phyloP scores from a whole-genome alignment of 345 rosid genomes.

The Eucalyptus cloeziana region DNA sequence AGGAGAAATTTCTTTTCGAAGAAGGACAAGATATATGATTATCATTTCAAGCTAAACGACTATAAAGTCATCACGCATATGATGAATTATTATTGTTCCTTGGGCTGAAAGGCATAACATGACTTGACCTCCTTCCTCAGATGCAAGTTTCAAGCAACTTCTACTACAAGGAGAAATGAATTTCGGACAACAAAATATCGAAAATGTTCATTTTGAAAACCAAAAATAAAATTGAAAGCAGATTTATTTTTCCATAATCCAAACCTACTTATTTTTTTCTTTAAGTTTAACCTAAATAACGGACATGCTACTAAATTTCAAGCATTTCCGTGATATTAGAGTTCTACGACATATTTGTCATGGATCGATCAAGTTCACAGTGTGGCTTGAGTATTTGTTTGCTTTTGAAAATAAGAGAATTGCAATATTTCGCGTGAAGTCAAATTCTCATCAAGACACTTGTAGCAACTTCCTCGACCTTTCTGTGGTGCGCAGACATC shows the following conservation, averaged over 20 bases:
- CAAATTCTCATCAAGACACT: not conserved
- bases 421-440: not conserved
- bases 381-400: not conserved
- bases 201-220: not conserved
- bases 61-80: not conserved
- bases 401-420: not conserved
- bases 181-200: not conserved
- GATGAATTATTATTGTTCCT: not conserved
- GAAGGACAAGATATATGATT: not conserved
- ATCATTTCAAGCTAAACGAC: not conserved
- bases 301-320: not conserved
- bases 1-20: not conserved
- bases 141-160: not conserved
- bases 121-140: not conserved
- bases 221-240: not conserved
- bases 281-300: not conserved
- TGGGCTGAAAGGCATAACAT: not conserved
- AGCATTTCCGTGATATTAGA: not conserved
- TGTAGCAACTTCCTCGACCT: not conserved
- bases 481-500: not conserved
- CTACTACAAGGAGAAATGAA: not conserved
- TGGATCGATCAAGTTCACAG: rapidly evolving
- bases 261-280: not conserved
- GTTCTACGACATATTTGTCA: not conserved
- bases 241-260: not conserved